Conservation (phyloP, 768 basidiomycete genomes). For the Tulasnella sp. region DNA sequence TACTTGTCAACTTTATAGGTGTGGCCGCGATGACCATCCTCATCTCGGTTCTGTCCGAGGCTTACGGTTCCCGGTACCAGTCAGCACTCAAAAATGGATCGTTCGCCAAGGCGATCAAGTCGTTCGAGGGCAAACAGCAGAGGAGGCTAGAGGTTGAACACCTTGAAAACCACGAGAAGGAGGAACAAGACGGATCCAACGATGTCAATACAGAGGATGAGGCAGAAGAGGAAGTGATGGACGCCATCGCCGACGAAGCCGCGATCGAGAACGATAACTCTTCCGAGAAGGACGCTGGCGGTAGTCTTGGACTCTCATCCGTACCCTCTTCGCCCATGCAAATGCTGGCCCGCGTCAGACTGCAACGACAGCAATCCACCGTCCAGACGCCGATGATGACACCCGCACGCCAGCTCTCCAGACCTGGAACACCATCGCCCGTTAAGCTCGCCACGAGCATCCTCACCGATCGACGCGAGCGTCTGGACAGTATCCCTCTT, state of each 20-base stretch:
- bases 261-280: neutral
- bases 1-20: no score
- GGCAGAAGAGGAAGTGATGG: neutral
- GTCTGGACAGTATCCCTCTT: conserved; percentile 32
- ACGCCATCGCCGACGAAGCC: neutral
- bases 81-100: conserved; percentile 34
- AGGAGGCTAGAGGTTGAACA: neutral
- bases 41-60: conserved; percentile 48
- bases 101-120: conserved; percentile 37
- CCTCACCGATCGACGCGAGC: neutral
- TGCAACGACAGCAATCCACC: no score
- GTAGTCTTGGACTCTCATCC: no score
- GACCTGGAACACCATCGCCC: neutral
- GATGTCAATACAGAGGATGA: conserved; percentile 3
- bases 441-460: conserved; percentile 20
- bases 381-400: conserved; percentile 8
- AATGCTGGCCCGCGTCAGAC: conserved; percentile 6
- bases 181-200: conserved; percentile 14
- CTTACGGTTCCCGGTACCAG: conserved; percentile 55
- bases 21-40: conserved; percentile 1
- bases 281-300: no score
- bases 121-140: conserved; percentile 31
- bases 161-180: no score
- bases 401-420: neutral
- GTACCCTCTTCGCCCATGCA: neutral